Conservation (phyloP, 2,329 filamentous ascomycete species). For the Cytospora schulzeri region DNA sequence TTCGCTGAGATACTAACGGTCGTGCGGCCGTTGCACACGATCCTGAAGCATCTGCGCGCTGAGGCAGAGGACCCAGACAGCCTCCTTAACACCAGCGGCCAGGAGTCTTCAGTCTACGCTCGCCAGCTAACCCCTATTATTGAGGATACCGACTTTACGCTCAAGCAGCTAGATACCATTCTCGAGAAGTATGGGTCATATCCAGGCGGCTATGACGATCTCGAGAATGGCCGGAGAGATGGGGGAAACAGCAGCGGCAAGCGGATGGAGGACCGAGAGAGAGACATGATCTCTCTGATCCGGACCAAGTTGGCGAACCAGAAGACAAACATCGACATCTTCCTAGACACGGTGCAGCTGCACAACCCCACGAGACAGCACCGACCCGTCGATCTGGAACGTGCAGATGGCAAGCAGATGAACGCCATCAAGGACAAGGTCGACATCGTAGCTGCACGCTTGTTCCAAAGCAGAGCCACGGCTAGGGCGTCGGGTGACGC, state of each 20-base stretch:
- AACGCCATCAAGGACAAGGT: slow-evolving; percentile 63
- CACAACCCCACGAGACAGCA: slow-evolving; percentile 48
- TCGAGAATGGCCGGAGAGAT: slow-evolving; percentile 27
- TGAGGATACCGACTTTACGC: slow-evolving; percentile 56
- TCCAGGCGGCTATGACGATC: slow-evolving; percentile 28
- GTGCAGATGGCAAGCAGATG: slow-evolving; percentile 45
- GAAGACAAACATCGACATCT: slow-evolving; percentile 55
- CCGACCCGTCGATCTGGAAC: slow-evolving; percentile 35
- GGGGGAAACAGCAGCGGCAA: slow-evolving; percentile 35
- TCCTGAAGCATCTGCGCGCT: slow-evolving; percentile 58
- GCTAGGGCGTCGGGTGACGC: slow-evolving; percentile 32
- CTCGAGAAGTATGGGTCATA: slow-evolving; percentile 47
- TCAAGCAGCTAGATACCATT: slow-evolving; percentile 57
- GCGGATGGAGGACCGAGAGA: slow-evolving; percentile 39
- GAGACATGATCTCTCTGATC: slow-evolving; percentile 46
- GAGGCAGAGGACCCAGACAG: slow-evolving; percentile 61
- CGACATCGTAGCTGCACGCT: slow-evolving; percentile 55
- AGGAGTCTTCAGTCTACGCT: slow-evolving; percentile 45
- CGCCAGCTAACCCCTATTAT: slow-evolving; percentile 55
- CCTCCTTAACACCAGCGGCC: slow-evolving; percentile 46
- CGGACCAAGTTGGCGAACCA: slow-evolving; percentile 52
- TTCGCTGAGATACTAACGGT: slow-evolving; percentile 53
- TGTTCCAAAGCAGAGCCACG: slow-evolving; percentile 47
- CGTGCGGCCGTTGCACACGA: slow-evolving; percentile 56
- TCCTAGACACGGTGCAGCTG: slow-evolving; percentile 60